phyloP scores from a whole-genome alignment of 768 basidiomycete genomes.

The Russula foetens region DNA sequence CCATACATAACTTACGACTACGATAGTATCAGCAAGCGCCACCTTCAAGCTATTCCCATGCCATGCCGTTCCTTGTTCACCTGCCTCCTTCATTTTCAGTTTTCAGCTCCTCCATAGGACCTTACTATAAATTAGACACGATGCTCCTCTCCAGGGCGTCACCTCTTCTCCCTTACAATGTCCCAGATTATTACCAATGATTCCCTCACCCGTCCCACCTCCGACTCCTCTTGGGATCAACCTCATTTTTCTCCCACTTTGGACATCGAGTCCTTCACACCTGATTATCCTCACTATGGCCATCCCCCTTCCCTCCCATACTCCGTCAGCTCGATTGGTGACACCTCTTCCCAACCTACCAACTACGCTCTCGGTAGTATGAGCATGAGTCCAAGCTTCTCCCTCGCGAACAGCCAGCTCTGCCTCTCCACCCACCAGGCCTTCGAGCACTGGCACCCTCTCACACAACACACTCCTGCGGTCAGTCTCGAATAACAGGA shows the following conservation, averaged over 20 bases:
- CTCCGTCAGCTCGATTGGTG: slow-evolving; percentile 37
- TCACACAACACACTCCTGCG: slow-evolving; percentile 27
- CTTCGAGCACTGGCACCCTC: slow-evolving; percentile 58
- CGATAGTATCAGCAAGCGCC: no score
- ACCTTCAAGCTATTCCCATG: no score
- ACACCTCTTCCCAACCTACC: slow-evolving; percentile 25
- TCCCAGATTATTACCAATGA: slow-evolving; percentile 53
- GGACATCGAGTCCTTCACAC: slow-evolving; percentile 26
- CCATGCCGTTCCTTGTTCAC: slow-evolving; percentile 15
- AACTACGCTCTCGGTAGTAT: slow-evolving; percentile 45
- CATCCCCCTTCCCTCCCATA: slow-evolving; percentile 33
- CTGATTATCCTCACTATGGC: slow-evolving; percentile 21
- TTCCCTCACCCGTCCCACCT: slow-evolving; percentile 47
- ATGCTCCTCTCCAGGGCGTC: slow-evolving; percentile 22
- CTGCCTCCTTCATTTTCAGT: slow-evolving; percentile 7
- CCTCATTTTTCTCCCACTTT: slow-evolving; percentile 34
- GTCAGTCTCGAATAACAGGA: no score
- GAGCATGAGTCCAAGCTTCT: slow-evolving; percentile 37
- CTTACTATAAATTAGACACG: slow-evolving; percentile 19
- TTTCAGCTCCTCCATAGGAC: slow-evolving; percentile 13
- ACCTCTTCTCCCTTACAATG: slow-evolving; percentile 34
- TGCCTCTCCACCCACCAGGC: slow-evolving; percentile 67
- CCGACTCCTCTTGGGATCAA: slow-evolving; percentile 44
- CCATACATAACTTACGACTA: no score
- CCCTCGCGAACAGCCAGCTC: slow-evolving; percentile 38